Percentiles rank a stretch among this genome's conserved stretches.
Evolutionary conservation across 768 basidiomycete species (phyloP).

Genomic region (Tulasnella calospora): DNA sequence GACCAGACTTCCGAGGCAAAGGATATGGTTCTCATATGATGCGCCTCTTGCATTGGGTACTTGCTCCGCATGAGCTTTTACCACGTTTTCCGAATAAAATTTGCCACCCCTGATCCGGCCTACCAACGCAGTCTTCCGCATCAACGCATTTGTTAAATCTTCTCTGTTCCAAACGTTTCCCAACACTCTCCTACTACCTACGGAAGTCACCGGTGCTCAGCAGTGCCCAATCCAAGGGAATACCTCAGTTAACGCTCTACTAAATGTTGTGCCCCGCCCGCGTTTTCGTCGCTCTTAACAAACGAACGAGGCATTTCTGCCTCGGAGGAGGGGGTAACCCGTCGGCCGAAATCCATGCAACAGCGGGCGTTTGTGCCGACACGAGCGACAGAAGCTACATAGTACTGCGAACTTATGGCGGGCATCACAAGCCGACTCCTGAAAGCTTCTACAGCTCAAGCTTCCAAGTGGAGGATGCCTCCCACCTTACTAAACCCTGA

Average conservation of each 20-base stretch:
- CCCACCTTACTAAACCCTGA: background rate
- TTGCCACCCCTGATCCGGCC: slow-evolving; percentile 35
- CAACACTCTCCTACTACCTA: no score
- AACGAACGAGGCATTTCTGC: background rate
- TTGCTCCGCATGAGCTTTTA: slow-evolving; percentile 39
- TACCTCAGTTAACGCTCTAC: no score
- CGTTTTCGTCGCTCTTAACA: no score
- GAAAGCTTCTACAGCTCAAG: background rate
- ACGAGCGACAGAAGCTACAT: background rate
- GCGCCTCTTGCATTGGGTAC: slow-evolving; percentile 56
- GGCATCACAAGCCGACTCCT: background rate
- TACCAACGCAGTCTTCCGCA: no score
- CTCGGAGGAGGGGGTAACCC: background rate
- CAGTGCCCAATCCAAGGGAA: no score
- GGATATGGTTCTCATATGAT: slow-evolving; percentile 63
- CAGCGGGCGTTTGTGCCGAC: background rate
- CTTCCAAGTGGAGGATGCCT: background rate
- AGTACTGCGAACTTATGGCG: background rate
- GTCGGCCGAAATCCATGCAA: background rate
- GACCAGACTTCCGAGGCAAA: slow-evolving; percentile 45
- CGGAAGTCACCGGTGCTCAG: no score
- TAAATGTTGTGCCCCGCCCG: no score
- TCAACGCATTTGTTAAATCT: no score
- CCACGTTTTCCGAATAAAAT: slow-evolving; percentile 41
- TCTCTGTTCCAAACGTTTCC: no score